Evolutionary conservation across 805 yeast species (phyloP).

Genomic region (Yarrowia sp.): DNA sequence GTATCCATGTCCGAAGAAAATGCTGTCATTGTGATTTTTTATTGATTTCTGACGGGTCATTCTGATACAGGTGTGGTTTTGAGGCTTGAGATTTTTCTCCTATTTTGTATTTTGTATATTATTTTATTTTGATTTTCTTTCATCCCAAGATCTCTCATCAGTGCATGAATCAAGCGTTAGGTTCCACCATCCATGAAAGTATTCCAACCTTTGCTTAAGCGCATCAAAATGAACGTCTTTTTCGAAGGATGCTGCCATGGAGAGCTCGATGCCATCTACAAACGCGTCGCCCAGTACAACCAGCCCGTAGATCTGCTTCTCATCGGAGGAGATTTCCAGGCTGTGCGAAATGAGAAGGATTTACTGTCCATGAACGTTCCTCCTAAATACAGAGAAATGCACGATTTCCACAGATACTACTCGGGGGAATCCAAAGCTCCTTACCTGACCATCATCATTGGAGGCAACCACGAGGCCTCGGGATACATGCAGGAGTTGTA

Average conservation of each 20-base stretch:
- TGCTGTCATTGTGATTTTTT: too few species aligned
- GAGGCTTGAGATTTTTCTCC: too few species aligned
- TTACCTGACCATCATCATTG: slow-evolving; percentile 77
- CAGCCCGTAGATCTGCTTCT: slow-evolving; percentile 63
- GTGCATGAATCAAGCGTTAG: too few species aligned
- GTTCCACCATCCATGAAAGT: too few species aligned
- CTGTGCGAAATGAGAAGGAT: slow-evolving; percentile 70
- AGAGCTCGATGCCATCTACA: slow-evolving; percentile 66
- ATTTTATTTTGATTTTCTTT: too few species aligned
- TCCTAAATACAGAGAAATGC: slow-evolving; percentile 70
- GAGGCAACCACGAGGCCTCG: slow-evolving; percentile 96
- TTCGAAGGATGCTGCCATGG: slow-evolving; percentile 95
- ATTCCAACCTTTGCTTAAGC: too few species aligned
- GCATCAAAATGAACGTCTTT: slow-evolving; percentile 56
- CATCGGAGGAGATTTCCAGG: slow-evolving; percentile 92
- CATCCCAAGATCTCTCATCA: too few species aligned
- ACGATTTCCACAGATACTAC: slow-evolving; percentile 82
- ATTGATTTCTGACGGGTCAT: too few species aligned
- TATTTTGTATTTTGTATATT: too few species aligned
- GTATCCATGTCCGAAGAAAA: too few species aligned
- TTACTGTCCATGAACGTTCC: slow-evolving; percentile 79
- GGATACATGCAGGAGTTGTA: slow-evolving; percentile 73
- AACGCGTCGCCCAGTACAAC: slow-evolving; percentile 44
- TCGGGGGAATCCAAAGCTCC: slow-evolving; percentile 69
- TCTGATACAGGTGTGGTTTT: too few species aligned